A percentile compares a stretch with the other conserved stretches of the same genome.
Evolutionary conservation across 1,139 yeast species (phyloP).

Genomic region (Zygosaccharomyces sapae): DNA sequence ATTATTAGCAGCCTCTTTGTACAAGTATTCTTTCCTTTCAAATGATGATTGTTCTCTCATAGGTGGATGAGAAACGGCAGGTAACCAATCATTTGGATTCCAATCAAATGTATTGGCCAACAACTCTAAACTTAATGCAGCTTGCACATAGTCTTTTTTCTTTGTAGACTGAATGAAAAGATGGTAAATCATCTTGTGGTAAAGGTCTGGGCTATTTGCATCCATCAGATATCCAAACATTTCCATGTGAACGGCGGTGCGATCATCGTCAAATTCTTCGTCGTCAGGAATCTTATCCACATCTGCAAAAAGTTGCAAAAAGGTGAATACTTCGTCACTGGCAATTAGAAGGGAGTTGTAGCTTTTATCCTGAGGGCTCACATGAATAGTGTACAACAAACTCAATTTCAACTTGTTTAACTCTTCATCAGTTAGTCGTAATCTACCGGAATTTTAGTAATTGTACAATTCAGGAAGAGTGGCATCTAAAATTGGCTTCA

Average conservation of each 20-base stretch:
- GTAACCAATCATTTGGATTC: conserved; percentile 58
- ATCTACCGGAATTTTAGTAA: conserved; percentile 27
- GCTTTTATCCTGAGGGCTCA: conserved; percentile 62
- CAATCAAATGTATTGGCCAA: conserved; percentile 75
- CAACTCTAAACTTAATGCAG: conserved; percentile 75
- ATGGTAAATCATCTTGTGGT: conserved; percentile 71
- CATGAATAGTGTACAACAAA: conserved; percentile 22
- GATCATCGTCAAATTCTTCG: conserved; percentile 80
- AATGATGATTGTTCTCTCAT: conserved; percentile 78
- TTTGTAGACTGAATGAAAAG: conserved; percentile 63
- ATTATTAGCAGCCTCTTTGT: conserved; percentile 66
- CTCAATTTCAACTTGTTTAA: conserved; percentile 25
- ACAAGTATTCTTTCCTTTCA: conserved; percentile 73
- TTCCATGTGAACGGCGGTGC: conserved; percentile 75
- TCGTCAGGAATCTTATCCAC: conserved; percentile 74
- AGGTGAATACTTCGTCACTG: conserved; percentile 56
- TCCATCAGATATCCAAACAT: conserved; percentile 74
- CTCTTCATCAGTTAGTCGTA: conserved; percentile 25
- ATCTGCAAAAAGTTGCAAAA: conserved; percentile 63
- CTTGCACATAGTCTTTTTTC: conserved; percentile 69
- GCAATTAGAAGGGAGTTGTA: conserved; percentile 50
- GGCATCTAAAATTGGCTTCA: conserved; percentile 22
- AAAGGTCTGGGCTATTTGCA: conserved; percentile 75
- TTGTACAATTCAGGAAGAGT: conserved; percentile 29
- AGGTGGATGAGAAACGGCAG: conserved; percentile 60